Conservation (phyloP, 31 red algal genomes). For the Odonthalia washingtoniensis region DNA sequence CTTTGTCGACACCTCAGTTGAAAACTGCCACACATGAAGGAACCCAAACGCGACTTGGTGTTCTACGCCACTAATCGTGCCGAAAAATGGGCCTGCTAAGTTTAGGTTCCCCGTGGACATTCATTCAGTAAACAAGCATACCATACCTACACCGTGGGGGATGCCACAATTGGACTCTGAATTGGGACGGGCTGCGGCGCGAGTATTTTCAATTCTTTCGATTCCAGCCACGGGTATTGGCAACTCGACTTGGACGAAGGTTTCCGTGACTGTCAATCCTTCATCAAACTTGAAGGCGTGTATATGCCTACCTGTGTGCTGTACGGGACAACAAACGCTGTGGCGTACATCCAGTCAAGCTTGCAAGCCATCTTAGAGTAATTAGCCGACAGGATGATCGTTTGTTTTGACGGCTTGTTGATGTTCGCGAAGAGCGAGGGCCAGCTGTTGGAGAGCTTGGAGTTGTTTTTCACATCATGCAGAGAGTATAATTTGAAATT, state of each 20-base stretch:
- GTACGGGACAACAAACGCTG: constrained; percentile 41
- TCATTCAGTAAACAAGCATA: constrained; percentile 11
- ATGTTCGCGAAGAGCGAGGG: not conserved
- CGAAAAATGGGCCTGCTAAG: not conserved
- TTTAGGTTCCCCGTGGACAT: not conserved
- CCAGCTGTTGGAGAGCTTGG: not conserved
- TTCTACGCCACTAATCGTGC: not conserved
- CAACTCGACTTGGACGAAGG: constrained; percentile 7
- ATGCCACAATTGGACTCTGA: constrained; percentile 36
- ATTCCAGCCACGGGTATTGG: too few relatives aligned
- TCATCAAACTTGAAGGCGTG: constrained; percentile 38
- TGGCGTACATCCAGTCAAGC: constrained; percentile 6
- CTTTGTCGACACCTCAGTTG: too few relatives aligned
- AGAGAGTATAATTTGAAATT: not conserved
- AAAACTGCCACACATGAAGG: too few relatives aligned
- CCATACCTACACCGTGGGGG: not conserved
- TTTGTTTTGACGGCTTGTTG: constrained; percentile 53
- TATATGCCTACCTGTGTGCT: constrained; percentile 31
- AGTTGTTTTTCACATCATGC: constrained; percentile 20
- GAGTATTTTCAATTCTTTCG: constrained; percentile 35
- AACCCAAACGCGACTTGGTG: not conserved
- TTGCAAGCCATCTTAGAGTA: not conserved
- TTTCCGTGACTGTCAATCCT: constrained; percentile 12
- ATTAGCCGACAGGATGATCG: constrained; percentile 11
- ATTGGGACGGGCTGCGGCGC: not conserved